Conservation (phyloP, 768 basidiomycete species). For the Russula abietina region DNA sequence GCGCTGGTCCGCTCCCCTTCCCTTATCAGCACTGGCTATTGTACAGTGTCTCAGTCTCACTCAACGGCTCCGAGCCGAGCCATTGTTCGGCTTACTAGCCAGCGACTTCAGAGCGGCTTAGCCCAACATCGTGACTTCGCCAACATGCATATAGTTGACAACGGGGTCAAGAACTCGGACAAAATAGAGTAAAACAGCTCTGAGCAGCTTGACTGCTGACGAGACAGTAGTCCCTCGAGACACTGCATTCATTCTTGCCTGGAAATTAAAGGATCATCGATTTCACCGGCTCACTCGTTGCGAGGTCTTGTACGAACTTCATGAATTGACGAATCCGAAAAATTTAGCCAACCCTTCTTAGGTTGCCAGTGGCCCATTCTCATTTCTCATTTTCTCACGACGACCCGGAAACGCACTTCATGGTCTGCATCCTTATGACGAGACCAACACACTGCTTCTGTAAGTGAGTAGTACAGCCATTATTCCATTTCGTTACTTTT, state of each 20-base stretch:
- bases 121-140: too few relatives aligned
- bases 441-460: slow-evolving; percentile 25
- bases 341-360: slow-evolving; percentile 34
- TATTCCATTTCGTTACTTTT: not conserved
- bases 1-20: too few relatives aligned
- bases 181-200: slow-evolving; percentile 61
- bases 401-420: slow-evolving; percentile 43
- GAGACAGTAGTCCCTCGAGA: slow-evolving; percentile 44
- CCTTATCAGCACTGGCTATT: too few relatives aligned
- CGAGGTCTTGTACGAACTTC: slow-evolving; percentile 41
- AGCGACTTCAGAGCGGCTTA: too few relatives aligned
- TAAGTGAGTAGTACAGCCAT: not conserved
- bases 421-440: slow-evolving; percentile 42
- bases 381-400: not conserved
- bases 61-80: too few relatives aligned
- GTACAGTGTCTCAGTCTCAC: too few relatives aligned
- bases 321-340: too few relatives aligned
- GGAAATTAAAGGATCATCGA: slow-evolving; percentile 47
- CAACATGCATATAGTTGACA: slow-evolving; percentile 59
- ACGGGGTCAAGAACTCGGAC: slow-evolving; percentile 56
- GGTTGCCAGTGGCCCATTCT: too few relatives aligned
- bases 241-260: slow-evolving; percentile 45
- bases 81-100: too few relatives aligned
- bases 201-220: slow-evolving; percentile 29
- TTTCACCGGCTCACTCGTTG: slow-evolving; percentile 49